Percentiles rank a stretch among this genome's conserved stretches.
Evolutionary conservation across 208 protist species (phyloP).

Genomic region (Leishmania arabica): DNA sequence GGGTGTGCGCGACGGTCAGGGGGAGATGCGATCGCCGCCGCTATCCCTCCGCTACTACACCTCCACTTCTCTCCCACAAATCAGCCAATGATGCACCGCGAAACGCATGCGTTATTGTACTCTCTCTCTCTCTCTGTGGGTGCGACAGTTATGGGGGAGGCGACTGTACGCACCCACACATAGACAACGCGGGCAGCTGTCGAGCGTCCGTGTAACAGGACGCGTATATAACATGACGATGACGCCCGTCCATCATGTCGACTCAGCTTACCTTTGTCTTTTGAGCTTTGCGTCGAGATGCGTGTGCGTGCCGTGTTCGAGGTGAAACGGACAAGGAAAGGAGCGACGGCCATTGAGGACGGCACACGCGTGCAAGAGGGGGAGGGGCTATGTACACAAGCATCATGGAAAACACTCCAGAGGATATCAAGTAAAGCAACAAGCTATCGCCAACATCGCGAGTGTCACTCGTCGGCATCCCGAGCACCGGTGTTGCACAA

Average conservation of each 20-base stretch:
- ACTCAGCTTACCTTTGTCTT: no score
- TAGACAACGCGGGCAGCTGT: neutral
- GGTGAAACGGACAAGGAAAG: neutral
- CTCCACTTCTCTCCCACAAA: neutral
- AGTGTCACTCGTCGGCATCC: neutral
- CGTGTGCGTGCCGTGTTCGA: neutral
- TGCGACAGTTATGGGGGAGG: neutral
- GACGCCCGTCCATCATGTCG: no score
- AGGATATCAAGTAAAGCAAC: neutral
- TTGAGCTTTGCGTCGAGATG: no score
- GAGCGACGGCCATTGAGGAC: neutral
- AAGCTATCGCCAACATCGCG: neutral
- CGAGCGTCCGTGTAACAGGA: neutral
- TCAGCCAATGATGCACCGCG: neutral
- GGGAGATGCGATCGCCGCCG: neutral
- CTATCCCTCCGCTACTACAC: neutral
- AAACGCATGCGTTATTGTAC: neutral
- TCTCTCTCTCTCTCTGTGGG: neutral
- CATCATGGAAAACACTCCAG: neutral
- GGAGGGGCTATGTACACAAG: conserved; percentile 6
- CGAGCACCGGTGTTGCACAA: neutral
- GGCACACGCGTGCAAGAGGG: neutral
- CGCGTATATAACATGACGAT: neutral
- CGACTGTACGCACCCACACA: neutral
- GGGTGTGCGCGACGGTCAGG: neutral